Percentiles rank a stretch among this genome's conserved stretches.
These are phyloP conservation scores for Aspergillus sp. DNA, from an alignment of 2,329 filamentous ascomycete species.

Conservation along the genomic window DNA sequence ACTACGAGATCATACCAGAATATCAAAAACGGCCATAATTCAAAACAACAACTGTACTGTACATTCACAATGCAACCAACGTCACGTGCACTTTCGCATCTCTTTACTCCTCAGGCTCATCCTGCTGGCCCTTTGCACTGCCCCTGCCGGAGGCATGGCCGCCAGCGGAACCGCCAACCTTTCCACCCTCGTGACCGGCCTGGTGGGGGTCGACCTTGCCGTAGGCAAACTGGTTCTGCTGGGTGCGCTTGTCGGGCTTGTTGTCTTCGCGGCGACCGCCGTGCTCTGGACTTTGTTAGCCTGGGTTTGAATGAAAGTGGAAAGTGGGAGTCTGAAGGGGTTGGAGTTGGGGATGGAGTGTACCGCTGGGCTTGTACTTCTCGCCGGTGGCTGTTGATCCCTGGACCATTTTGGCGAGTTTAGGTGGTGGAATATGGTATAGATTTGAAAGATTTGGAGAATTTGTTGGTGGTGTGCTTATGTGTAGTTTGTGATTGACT, in stretches of 20 bases:
- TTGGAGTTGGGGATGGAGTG: not conserved
- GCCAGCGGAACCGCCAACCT: slow-evolving; percentile 8
- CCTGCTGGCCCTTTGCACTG: slow-evolving; percentile 7
- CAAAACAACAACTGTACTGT: not conserved
- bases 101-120: slow-evolving; percentile 1
- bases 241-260: slow-evolving; percentile 16
- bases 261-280: slow-evolving; percentile 14
- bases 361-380: slow-evolving; percentile 19
- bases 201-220: slow-evolving; percentile 16
- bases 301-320: not conserved
- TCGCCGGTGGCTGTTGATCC: slow-evolving; percentile 10
- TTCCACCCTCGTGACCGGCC: slow-evolving; percentile 16
- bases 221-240: slow-evolving; percentile 16
- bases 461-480: not conserved
- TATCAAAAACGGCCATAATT: not conserved
- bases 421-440: not conserved
- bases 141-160: slow-evolving; percentile 7
- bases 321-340: not conserved
- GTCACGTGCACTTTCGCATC: not conserved
- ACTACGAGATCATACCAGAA: too few relatives aligned
- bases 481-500: not conserved
- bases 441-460: too few relatives aligned
- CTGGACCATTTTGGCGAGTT: slow-evolving; percentile 1
- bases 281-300: slow-evolving; percentile 10
- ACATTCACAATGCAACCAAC: not conserved